Evolutionary conservation across 1,284 basidiomycete species (phyloP), one percentile per base, ranked within the genome.

Genomic region (Naganishia albida): DNA sequence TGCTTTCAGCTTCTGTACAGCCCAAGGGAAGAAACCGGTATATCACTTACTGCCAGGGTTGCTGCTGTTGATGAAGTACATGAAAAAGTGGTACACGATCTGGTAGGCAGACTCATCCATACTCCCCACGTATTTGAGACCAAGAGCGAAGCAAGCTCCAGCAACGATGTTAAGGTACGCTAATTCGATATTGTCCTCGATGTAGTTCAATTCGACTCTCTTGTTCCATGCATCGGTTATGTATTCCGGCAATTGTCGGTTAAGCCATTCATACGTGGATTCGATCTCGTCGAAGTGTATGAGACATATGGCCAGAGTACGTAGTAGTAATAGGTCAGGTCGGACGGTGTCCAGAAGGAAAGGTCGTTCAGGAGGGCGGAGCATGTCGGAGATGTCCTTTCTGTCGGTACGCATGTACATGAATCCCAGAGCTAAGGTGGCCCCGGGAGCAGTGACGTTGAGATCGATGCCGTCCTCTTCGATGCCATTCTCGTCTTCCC

Each of bases 71-170:
- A 67, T 72, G 12, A 93, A 88, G 26, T 86, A 81, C 71, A 93
- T 89, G 70, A 90, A 89, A 77, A 91, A 88, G 59, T 85, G 83
- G 64, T 94, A 86, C 55, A 99, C 83, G 72, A 90, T 84, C 38
- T 84, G 81, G 75, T 96, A 91, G 0, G 93, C 94, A 70, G 90
- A 86, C 66, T 91, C 88, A 30, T 88, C 83, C 0, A 92, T 92
- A 0, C 91, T 93, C 8, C 96, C 94, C 0, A 96, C 95, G 73
- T 87, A 96, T 76, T 95, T 97, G 68, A 99, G 81, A 7, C 88
- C 93, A 39, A 99, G 84, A 0, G 87, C 91, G 69, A 99, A 93
- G 78, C 92, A 94, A 46, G 89, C 89, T 1, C 92, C 95, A 1
- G 93, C 86, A 30, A 93, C 79, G 69, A 96, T 89, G 74, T 93